Percentiles rank a stretch among this genome's conserved stretches.
phyloP scores from a whole-genome alignment of 306 rosid species.

The Begonia fuchsioides region DNA sequence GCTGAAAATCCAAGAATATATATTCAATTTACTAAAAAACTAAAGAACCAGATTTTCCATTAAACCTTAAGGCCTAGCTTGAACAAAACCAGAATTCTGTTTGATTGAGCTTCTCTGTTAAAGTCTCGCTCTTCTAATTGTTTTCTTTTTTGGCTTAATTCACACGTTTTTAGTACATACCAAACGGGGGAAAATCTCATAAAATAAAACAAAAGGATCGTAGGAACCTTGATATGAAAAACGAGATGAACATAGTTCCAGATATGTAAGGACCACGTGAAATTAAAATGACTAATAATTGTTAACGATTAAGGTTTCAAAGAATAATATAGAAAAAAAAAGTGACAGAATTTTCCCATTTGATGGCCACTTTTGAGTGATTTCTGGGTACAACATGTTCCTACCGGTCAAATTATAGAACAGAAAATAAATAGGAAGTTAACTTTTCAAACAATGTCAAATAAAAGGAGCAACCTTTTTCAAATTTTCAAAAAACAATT shows the following conservation, averaged over 20 bases:
- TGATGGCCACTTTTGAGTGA: neutral
- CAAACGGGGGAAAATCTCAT: too few relatives aligned
- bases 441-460: neutral
- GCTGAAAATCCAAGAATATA: slow-evolving; percentile 30
- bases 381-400: neutral
- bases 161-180: too few relatives aligned
- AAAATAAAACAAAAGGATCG: too few relatives aligned
- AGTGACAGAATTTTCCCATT: neutral
- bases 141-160: too few relatives aligned
- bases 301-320: too few relatives aligned
- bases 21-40: neutral
- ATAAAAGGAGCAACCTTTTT: neutral
- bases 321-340: neutral
- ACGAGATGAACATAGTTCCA: too few relatives aligned
- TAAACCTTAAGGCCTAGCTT: neutral
- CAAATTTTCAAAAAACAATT: too few relatives aligned
- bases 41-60: neutral
- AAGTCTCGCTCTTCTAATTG: too few relatives aligned
- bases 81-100: neutral
- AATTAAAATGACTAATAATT: too few relatives aligned
- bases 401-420: neutral
- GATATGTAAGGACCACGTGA: too few relatives aligned
- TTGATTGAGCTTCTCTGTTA: neutral
- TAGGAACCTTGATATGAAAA: too few relatives aligned
- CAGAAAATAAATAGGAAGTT: neutral